Base-by-base conservation (phyloP, 2,329 filamentous ascomycete species). In the Fusarium sp. region DNA sequence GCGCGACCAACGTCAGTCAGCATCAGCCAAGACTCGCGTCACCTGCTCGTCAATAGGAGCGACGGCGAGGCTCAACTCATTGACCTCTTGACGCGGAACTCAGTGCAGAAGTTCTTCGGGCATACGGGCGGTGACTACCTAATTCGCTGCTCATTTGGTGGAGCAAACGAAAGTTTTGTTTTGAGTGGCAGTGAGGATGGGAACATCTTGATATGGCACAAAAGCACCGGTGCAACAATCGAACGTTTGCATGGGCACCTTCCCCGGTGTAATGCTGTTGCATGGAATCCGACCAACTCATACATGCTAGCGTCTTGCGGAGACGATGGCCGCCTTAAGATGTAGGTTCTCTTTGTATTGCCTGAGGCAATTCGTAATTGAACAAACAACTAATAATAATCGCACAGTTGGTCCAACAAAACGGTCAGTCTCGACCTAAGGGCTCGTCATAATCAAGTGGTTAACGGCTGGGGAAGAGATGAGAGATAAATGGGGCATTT, bases 121-220 rank as follows among this genome's bases (percentile, higher is more conserved):
- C 92, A 94, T 66, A 87, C 85, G 42, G 93, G 94, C 66, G 91
- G 89, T 55, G 83, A 91, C 3, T 97, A 84, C 76, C 87, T 98
- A 57, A 97, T 99, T 62, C 87, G 95, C 50, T 92, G 91, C 74
- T 84, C 86, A 1, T 96, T 98, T 80, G 96, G 96, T 20, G 96
- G 96, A 31, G 94, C 95, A 3, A 91, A 93, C 61, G 94, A 98
- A 81, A 94, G 91, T 77, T 98, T 98, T 78, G 91, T 98, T 12
- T 85, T 97, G 28, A 95, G 93, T 74, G 96, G 96, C 13, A 97
- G 94, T 74, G 94, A 98, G 86, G 88, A 89, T 67, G 89, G 89
- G 4, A 85, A 87, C 57, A 87, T 98, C 41, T 91, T 93, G 77
- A 93, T 99, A 65, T 98, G 94, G 93, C 93, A 97, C 78, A 96